A percentile compares a stretch with the other conserved stretches of the same genome.
These are phyloP conservation scores for Fragaria iinumae DNA, from an alignment of 306 rosid species.

Conservation along the genomic window DNA sequence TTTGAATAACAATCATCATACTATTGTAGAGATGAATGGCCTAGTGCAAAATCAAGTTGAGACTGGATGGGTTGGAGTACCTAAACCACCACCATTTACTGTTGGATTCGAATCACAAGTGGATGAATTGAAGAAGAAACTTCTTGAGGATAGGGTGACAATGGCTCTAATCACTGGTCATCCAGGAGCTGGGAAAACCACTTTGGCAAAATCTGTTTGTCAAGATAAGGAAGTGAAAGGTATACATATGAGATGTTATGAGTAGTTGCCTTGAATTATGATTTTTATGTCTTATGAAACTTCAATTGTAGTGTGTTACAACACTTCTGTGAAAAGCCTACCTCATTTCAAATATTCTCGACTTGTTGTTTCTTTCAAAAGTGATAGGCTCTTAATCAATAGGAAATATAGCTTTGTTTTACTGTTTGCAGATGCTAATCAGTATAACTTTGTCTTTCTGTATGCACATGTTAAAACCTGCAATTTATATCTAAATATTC, in stretches of 20 bases:
- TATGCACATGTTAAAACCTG: background rate
- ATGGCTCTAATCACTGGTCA: slow-evolving; percentile 44
- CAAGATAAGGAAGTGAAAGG: slow-evolving; percentile 43
- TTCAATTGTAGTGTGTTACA: no score
- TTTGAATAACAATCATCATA: no score
- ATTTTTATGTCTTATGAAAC: background rate
- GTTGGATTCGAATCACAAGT: slow-evolving; percentile 53
- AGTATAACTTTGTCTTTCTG: no score
- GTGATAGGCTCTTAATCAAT: no score
- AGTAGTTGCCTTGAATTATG: no score
- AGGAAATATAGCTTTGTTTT: no score
- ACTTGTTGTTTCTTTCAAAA: background rate
- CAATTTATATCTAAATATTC: background rate
- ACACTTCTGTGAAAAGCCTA: no score
- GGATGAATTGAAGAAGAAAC: slow-evolving; percentile 44
- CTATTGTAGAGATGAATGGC: background rate
- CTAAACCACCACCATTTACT: slow-evolving; percentile 29
- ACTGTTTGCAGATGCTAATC: no score
- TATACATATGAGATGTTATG: no score
- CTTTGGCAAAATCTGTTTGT: slow-evolving; percentile 40
- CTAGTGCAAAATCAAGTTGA: background rate
- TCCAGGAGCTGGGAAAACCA: slow-evolving; percentile 56
- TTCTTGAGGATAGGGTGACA: slow-evolving; percentile 24
- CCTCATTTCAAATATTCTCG: no score
- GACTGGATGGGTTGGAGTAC: slow-evolving; percentile 26